Percentiles rank a stretch among this genome's conserved stretches.
Evolutionary conservation across 768 basidiomycete genomes (phyloP).

Genomic region (Tylopilus sp.): DNA sequence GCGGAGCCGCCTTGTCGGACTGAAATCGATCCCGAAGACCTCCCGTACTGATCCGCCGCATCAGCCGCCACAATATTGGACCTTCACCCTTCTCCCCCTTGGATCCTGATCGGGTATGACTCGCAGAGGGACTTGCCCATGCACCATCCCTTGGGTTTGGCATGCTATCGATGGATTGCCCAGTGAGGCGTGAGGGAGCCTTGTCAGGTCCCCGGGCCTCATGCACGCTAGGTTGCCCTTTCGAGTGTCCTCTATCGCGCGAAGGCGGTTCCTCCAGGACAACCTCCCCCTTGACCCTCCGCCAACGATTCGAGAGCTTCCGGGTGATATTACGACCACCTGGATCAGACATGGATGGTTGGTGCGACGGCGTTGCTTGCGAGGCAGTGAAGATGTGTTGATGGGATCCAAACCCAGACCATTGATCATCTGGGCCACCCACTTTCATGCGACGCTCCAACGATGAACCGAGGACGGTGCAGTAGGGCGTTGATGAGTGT

Average conservation of each 20-base stretch:
- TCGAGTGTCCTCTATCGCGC: constrained; percentile 12
- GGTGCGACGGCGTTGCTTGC: background rate
- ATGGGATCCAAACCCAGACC: constrained; percentile 1
- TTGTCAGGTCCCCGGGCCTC: constrained; percentile 20
- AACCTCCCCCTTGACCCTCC: constrained; percentile 15
- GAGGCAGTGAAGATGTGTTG: background rate
- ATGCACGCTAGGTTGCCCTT: constrained; percentile 34
- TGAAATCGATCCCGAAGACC: constrained; percentile 52
- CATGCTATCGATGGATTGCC: constrained; percentile 20
- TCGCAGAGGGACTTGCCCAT: constrained; percentile 11
- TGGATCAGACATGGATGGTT: constrained; percentile 9
- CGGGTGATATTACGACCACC: constrained; percentile 28
- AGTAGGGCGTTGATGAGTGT: constrained; percentile 42
- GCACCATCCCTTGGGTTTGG: constrained; percentile 6
- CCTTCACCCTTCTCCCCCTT: constrained; percentile 26
- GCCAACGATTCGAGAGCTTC: constrained; percentile 37
- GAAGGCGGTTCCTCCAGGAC: constrained; percentile 26
- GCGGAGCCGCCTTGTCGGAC: constrained; percentile 38
- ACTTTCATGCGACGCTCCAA: constrained; percentile 44
- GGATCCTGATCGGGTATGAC: constrained; percentile 12
- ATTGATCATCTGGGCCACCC: constrained; percentile 40
- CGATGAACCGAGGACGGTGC: constrained; percentile 51
- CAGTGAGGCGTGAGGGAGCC: constrained; percentile 6
- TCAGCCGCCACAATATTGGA: constrained; percentile 59
- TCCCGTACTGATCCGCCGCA: constrained; percentile 68